Evolutionary conservation across 1,139 yeast species (phyloP), one percentile per base, ranked within the genome.

Genomic region (Scheffersomyces lignicola): DNA sequence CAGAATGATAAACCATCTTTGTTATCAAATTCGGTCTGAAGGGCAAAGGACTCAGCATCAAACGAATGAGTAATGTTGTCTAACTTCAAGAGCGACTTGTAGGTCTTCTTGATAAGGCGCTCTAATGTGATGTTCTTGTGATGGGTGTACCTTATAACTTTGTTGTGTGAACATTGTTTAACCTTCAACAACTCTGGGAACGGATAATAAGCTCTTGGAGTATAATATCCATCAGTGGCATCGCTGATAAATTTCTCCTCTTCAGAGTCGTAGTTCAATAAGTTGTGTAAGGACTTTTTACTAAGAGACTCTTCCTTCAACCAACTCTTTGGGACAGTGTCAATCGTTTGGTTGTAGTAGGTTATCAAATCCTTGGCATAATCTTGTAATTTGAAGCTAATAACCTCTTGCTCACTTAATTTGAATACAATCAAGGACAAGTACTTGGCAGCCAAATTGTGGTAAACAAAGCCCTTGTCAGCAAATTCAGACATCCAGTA

Each of bases 381-480:
- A 29, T 64, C 70, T 3, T 44, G 22, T 4, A 69, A 43, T 13
- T 55, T 54, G 36, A 75, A 60, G 24, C 60, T 60, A 6, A 76
- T 55, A 4, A 83, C 64, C 48, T 79, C 83, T 32, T 61, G 67
- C 44, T 82, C 85, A 44, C 75, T 63, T 34, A 82, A 54, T 36
- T 69, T 70, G 38, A 83, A 58, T 1, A 73, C 62, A 11, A 79
- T 54, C 36, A 82, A 61, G 0, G 88, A 83, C 36, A 76, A 58
- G 49, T 74, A 78, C 47, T 78, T 78, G 3, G 88, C 78, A 37
- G 80, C 55, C 14, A 76, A 63, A 44, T 72, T 75, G 44, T 82
- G 89, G 39, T 61, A 62, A 15, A 66, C 63, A 43, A 73, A 76
- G 0, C 69, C 74, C 9, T 76, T 73, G 51, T 83, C 90, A 12